Evolutionary conservation across 164 flowering plant genomes (phyloP).

Genomic region (Vitis rupestris): DNA sequence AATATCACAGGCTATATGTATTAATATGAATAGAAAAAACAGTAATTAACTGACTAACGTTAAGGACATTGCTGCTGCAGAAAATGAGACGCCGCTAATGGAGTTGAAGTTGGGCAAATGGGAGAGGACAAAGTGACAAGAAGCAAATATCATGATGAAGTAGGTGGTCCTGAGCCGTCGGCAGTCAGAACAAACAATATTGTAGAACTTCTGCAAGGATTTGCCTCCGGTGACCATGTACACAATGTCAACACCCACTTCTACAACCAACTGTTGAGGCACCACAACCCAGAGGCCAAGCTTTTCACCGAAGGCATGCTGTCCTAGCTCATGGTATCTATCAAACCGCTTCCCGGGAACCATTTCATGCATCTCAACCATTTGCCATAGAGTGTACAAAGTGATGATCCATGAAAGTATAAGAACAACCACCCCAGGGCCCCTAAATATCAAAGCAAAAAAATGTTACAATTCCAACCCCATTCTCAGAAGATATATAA

Average conservation of each 20-base stretch:
- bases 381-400: slow-evolving; percentile 58
- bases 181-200: slow-evolving; percentile 22
- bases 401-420: slow-evolving; percentile 55
- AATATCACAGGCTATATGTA: no score
- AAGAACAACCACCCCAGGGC: slow-evolving; percentile 41
- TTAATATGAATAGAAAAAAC: no score
- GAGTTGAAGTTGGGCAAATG: slow-evolving; percentile 58
- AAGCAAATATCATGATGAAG: slow-evolving; percentile 47
- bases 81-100: slow-evolving; percentile 39
- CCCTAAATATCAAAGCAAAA: slow-evolving; percentile 25
- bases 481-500: not conserved
- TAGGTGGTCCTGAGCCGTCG: slow-evolving; percentile 23
- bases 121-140: slow-evolving; percentile 38
- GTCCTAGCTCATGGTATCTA: slow-evolving; percentile 58
- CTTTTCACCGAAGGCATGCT: slow-evolving; percentile 52
- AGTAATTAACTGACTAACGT: not conserved
- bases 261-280: slow-evolving; percentile 48
- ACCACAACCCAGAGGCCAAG: slow-evolving; percentile 54
- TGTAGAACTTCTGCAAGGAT: slow-evolving; percentile 40
- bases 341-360: slow-evolving; percentile 54
- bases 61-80: slow-evolving; percentile 61
- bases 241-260: slow-evolving; percentile 40
- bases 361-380: slow-evolving; percentile 68
- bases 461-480: not conserved
- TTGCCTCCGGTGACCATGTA: slow-evolving; percentile 65